Base-by-base conservation (phyloP, 371 early-diverging fungal species). In the Encephalitozoon romaleae region DNA sequence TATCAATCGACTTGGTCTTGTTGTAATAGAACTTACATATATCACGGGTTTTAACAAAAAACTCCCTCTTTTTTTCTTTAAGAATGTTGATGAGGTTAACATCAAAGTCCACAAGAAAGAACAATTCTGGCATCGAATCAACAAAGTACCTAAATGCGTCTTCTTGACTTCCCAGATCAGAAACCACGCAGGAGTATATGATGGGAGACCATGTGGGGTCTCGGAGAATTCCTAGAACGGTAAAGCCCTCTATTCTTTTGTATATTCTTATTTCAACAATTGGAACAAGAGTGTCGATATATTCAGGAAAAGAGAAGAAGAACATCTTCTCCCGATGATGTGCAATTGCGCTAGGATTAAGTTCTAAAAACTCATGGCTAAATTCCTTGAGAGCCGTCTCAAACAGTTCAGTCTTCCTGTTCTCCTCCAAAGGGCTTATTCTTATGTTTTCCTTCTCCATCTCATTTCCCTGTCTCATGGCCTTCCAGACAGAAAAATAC, bases 401-500 rank as follows among this genome's bases (percentile, higher is more conserved):
- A 18, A 65, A 55, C 26, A 39, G 25, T 0, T 53, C 26, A n/a
- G 11, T 53, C 32, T 51, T 34, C 5, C 25, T 11, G 4, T 8
- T n/a, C 34, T 67, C 8, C 52, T 26, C 21, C 8, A 4, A 4
- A 2, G 11, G 9, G 32, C 9, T 18, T 43, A 34, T 12, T 9
- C 21, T 26, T 2, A 38, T 73, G 32, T 82, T 69, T 11, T 73
- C 66, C 39, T 65, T 65, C 21, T 77, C 73, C 12, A 42, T 41
- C 23, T 74, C 71, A 21, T 70, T 30, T 1, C 66, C 78, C 15
- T 82, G 53, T 15, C 74, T 70, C 42, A 80, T 38, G 5, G 80
- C 80, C 39, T 81, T 74, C 78, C 78, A 84, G 2, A 80, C 80
- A 21, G 77, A 69, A 71, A 51, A 67, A 68, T 84, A 84, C 21